These are phyloP conservation scores for Sorghum bicolor DNA, from an alignment of 176 grass and related monocot species.

Conservation along the genomic window Sorghum_bicolor_NCBIv3 NC_012873.2:61166001-61166500, in stretches of 20 bases:
- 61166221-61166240: not conserved
- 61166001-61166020: not conserved
- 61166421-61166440: slow-evolving; percentile 11
- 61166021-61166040: not conserved
- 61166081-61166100: slow-evolving; percentile 36
- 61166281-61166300: not conserved
- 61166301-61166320: not conserved
- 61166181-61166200: not conserved
- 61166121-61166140: not conserved
- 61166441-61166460: not conserved
- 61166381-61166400: slow-evolving; percentile 23
- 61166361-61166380: not conserved
- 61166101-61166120: not conserved
- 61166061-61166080: not conserved
- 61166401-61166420: not conserved
- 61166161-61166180: slow-evolving; percentile 18
- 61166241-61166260: not conserved
- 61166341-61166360: not conserved
- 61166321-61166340: not conserved
- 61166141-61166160: slow-evolving; percentile 32
- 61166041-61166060: not conserved
- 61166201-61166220: not conserved
- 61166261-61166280: not conserved
- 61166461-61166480: not conserved
- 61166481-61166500: not conserved